Conservation (phyloP, 2,329 filamentous ascomycete species). For the Fusarium coicis region DNA sequence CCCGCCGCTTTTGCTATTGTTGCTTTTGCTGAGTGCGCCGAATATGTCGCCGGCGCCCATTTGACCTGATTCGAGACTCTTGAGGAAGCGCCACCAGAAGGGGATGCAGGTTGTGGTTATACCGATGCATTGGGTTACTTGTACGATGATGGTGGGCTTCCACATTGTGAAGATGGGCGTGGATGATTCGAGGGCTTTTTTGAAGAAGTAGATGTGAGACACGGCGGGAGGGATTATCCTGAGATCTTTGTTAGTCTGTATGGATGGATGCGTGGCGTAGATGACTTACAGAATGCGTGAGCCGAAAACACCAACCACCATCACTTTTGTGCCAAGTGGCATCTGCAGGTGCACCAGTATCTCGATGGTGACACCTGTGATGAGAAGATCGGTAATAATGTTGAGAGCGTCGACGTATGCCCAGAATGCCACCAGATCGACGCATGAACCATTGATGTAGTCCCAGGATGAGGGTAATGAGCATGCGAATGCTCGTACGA, state of each 20-base stretch:
- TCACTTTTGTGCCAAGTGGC: neutral
- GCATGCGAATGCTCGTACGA: neutral
- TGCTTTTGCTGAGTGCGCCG: neutral
- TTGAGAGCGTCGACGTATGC: neutral
- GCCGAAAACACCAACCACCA: constrained; percentile 12
- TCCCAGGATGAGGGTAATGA: neutral
- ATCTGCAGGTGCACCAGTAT: neutral
- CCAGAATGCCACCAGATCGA: constrained; percentile 13
- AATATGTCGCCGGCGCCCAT: constrained; percentile 12
- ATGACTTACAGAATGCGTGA: constrained; percentile 4
- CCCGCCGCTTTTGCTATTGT: constrained; percentile 8
- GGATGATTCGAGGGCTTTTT: neutral
- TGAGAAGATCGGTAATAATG: neutral
- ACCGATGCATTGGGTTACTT: constrained; percentile 10
- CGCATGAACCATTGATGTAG: constrained; percentile 7
- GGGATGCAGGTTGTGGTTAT: constrained; percentile 12
- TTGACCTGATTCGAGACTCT: constrained; percentile 8
- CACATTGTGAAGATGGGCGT: constrained; percentile 9
- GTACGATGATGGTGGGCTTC: constrained; percentile 7
- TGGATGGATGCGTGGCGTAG: no score
- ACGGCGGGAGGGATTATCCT: constrained; percentile 7
- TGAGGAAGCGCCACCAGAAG: constrained; percentile 19
- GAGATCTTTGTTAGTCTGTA: neutral
- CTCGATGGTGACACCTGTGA: neutral
- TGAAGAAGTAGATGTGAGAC: constrained; percentile 10